These are phyloP conservation scores for Cordyceps pruinosa DNA, from an alignment of 2,329 filamentous ascomycete species.

Conservation along the genomic window DNA sequence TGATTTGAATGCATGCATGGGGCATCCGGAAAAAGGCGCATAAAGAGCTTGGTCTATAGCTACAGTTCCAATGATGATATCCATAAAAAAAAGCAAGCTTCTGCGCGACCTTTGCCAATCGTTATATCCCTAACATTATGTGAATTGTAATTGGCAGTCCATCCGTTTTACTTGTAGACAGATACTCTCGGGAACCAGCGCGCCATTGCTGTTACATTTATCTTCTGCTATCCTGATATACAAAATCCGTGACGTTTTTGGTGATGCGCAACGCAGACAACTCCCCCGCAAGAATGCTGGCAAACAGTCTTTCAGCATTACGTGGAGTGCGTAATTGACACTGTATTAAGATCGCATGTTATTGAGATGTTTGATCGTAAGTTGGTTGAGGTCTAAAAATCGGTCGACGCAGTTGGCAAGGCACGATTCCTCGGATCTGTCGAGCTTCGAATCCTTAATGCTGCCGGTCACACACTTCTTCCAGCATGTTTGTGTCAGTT, in stretches of 20 bases:
- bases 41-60: slow-evolving; percentile 12
- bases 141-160: background rate
- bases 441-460: slow-evolving; percentile 66
- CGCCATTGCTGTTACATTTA: background rate
- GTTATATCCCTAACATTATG: background rate
- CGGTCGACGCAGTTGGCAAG: slow-evolving; percentile 89
- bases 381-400: slow-evolving; percentile 81
- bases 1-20: slow-evolving; percentile 26
- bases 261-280: background rate
- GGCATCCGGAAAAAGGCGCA: slow-evolving; percentile 9
- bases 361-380: slow-evolving; percentile 81
- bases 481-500: slow-evolving; percentile 73
- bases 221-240: background rate
- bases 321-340: background rate
- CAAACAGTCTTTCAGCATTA: background rate
- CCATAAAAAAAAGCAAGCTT: slow-evolving; percentile 25
- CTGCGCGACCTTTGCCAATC: slow-evolving; percentile 9
- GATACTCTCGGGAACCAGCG: background rate
- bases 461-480: slow-evolving; percentile 79
- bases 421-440: slow-evolving; percentile 73
- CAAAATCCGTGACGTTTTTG: background rate
- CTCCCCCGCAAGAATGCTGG: background rate
- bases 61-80: slow-evolving; percentile 26
- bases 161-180: background rate
- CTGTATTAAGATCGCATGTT: slow-evolving; percentile 35